Percentiles rank a stretch among this genome's conserved stretches.
Conservation (phyloP, 1,284 basidiomycete species). For the Pascua guehoae region DNA sequence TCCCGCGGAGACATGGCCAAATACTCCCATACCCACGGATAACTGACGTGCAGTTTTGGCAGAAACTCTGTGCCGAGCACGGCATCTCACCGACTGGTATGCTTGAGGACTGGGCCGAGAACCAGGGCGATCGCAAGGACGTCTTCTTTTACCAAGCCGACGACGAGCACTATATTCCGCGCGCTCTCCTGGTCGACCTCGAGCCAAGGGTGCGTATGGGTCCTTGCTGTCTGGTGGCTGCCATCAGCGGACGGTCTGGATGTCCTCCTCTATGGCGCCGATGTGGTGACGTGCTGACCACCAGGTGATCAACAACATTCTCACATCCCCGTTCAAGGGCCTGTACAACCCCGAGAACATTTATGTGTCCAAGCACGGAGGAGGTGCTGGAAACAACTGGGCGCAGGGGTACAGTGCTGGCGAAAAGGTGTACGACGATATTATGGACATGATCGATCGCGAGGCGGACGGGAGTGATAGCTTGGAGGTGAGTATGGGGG, state of each 20-base stretch:
- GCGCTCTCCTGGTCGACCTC: slow-evolving; percentile 94
- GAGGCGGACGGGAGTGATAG: slow-evolving; percentile 98
- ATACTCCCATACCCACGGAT: neutral
- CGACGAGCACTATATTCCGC: slow-evolving; percentile 97
- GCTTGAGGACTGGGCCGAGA: slow-evolving; percentile 90
- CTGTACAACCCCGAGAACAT: slow-evolving; percentile 99
- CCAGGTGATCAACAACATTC: slow-evolving; percentile 94
- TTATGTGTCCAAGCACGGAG: slow-evolving; percentile 89
- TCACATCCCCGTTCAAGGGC: slow-evolving; percentile 84
- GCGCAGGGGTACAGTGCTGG: slow-evolving; percentile 89
- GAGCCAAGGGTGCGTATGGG: slow-evolving; percentile 76
- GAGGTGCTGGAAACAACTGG: slow-evolving; percentile 99
- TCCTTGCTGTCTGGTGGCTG: neutral
- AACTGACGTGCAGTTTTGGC: slow-evolving; percentile 67
- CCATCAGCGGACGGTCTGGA: too few species aligned
- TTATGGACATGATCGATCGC: slow-evolving; percentile 98
- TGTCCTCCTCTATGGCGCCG: neutral
- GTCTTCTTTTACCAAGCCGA: slow-evolving; percentile 99
- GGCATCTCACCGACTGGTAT: slow-evolving; percentile 91
- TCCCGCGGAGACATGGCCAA: too few species aligned
- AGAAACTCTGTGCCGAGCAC: slow-evolving; percentile 90
- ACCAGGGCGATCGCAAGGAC: slow-evolving; percentile 87
- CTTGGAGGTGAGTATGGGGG: slow-evolving; percentile 66
- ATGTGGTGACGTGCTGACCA: neutral
- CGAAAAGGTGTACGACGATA: slow-evolving; percentile 89